Evolutionary conservation across 768 basidiomycete species (phyloP).

Genomic region (Rhizopogon vulgaris): DNA sequence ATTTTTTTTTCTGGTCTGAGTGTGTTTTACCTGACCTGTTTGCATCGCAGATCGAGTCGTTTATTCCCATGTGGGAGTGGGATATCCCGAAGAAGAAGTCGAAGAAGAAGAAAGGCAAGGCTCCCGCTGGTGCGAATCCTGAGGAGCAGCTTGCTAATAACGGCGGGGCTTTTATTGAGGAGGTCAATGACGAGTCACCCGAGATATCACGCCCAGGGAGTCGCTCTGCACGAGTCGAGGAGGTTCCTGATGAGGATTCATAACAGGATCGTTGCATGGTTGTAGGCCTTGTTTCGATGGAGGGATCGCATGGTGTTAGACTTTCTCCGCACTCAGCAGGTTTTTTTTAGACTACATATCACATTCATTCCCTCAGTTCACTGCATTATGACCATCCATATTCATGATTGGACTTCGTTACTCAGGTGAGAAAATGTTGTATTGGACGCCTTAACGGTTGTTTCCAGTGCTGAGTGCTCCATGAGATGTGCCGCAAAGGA

Average conservation of each 20-base stretch:
- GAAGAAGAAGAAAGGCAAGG: constrained; percentile 58
- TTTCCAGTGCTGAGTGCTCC: too few species aligned
- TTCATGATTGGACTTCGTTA: too few species aligned
- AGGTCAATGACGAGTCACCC: constrained; percentile 27
- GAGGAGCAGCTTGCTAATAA: constrained; percentile 37
- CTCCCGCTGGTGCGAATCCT: constrained; percentile 16
- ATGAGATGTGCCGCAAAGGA: too few species aligned
- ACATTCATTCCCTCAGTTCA: background rate
- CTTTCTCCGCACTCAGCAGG: background rate
- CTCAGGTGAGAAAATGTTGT: too few species aligned
- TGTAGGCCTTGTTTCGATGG: background rate
- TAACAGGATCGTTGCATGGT: constrained; percentile 4
- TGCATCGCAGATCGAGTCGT: constrained; percentile 80
- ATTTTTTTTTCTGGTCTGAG: background rate
- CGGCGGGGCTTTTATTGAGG: constrained; percentile 34
- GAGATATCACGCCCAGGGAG: constrained; percentile 28
- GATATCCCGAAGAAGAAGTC: constrained; percentile 73
- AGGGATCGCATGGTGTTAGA: background rate
- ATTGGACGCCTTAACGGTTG: too few species aligned
- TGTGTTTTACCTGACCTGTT: background rate
- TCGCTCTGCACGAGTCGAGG: constrained; percentile 38
- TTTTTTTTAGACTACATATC: background rate
- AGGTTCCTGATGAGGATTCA: constrained; percentile 38
- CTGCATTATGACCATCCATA: too few species aligned
- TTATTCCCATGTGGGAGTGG: constrained; percentile 97